Percentiles rank a stretch among this genome's conserved stretches.
Conservation (phyloP, 495 filamentous ascomycete species). For the Aspergillus diversus region DNA sequence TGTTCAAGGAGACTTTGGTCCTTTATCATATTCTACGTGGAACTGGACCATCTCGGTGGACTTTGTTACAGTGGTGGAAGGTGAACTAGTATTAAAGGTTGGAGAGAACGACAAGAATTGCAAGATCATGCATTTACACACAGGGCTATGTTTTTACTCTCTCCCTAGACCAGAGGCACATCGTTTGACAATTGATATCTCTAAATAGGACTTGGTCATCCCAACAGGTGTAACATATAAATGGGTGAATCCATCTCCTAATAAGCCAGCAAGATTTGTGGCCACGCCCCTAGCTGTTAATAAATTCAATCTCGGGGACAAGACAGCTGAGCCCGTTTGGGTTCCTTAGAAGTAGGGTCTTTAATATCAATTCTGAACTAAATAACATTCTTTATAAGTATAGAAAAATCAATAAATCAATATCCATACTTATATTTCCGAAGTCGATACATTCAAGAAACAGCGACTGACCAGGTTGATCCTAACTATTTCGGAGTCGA, state of each 20-base stretch:
- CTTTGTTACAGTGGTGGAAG: conserved; percentile 11
- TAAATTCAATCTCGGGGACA: conserved; percentile 1
- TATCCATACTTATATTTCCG: conserved; percentile 47
- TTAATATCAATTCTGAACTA: no score
- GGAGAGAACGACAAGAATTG: conserved; percentile 1
- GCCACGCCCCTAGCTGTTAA: conserved; percentile 2
- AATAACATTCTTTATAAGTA: no score
- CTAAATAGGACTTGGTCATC: conserved; percentile 5
- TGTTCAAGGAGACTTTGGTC: conserved; percentile 10
- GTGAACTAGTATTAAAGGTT: conserved; percentile 2
- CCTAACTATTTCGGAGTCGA: conserved; percentile 47
- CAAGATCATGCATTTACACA: not conserved
- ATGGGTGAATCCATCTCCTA: conserved; percentile 6
- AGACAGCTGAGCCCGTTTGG: not conserved
- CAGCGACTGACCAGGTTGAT: conserved; percentile 46
- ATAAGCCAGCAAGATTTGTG: conserved; percentile 5
- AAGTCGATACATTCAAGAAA: conserved; percentile 21
- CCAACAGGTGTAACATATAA: not conserved
- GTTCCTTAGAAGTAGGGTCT: no score
- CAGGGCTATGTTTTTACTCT: not conserved
- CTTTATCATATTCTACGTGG: not conserved
- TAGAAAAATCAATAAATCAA: no score
- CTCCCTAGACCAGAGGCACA: not conserved
- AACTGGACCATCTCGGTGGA: conserved; percentile 8
- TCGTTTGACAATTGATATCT: not conserved